phyloP scores from a whole-genome alignment of 2,329 filamentous ascomycete genomes.

The Penicillium olsonii region DNA sequence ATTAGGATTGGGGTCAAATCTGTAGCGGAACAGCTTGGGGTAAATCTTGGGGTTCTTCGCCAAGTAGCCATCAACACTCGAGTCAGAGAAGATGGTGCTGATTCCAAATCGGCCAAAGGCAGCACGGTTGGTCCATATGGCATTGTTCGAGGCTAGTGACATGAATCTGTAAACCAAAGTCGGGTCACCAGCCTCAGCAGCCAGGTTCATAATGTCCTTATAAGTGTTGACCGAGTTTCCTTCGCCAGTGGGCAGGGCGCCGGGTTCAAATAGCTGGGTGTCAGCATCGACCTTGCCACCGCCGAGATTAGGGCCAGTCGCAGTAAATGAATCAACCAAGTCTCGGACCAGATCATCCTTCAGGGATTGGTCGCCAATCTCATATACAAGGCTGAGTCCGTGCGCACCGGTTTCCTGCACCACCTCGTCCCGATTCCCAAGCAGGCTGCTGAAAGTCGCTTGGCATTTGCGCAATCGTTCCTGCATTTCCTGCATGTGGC shows the following conservation, averaged over 20 bases:
- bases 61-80: slow-evolving; percentile 66
- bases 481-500: slow-evolving; percentile 74
- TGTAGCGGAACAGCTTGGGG: slow-evolving; percentile 89
- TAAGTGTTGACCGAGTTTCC: slow-evolving; percentile 91
- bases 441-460: slow-evolving; percentile 79
- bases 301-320: slow-evolving; percentile 60
- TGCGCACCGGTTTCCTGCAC: slow-evolving; percentile 94
- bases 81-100: slow-evolving; percentile 87
- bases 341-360: slow-evolving; percentile 84
- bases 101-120: slow-evolving; percentile 94
- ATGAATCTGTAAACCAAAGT: slow-evolving; percentile 98
- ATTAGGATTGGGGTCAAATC: slow-evolving; percentile 92
- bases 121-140: slow-evolving; percentile 95
- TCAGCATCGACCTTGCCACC: slow-evolving; percentile 80
- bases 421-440: slow-evolving; percentile 86
- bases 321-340: slow-evolving; percentile 85
- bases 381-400: slow-evolving; percentile 89
- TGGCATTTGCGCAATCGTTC: slow-evolving; percentile 75
- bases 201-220: slow-evolving; percentile 92
- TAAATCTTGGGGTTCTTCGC: slow-evolving; percentile 89
- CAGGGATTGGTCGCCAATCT: slow-evolving; percentile 78
- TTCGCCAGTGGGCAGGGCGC: slow-evolving; percentile 84
- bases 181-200: slow-evolving; percentile 95
- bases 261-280: slow-evolving; percentile 90
- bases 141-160: slow-evolving; percentile 92